Base-by-base conservation (phyloP, 2,329 filamentous ascomycete species). In the Triangularia setosa region DNA sequence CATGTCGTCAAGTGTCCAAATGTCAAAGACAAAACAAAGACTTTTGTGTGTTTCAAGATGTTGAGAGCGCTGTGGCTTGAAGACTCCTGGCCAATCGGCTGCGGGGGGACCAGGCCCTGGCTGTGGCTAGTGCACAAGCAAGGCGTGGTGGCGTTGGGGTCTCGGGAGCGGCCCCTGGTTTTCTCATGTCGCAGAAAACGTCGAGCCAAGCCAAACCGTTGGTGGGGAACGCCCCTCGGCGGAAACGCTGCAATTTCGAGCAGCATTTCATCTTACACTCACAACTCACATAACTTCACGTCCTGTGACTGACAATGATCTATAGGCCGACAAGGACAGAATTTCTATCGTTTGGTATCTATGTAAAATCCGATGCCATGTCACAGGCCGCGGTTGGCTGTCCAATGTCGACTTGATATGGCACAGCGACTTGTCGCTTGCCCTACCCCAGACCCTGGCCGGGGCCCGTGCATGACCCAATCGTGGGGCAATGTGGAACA, bases 401-500 rank as follows among this genome's bases (percentile, higher is more conserved):
- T 35, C 28, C 12, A 52, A 44, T 44, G 55, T 58, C 48, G 27
- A 16, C 35, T 60, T 53, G 59, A 60, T 60, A 60, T 55, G 55
- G 61, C 33, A 21, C 30, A 58, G 52, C 44, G 52, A 64, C 61
- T 67, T 25, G 18, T 54, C 60, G 65, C 64, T 63, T 66, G 65
- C 35, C 61, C 11, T 57, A 12, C 65, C 59, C 63, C 63, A 54
- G 64, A 58, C 63, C 67, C n/a, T 30, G 5, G 33, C 40, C 44
- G 40, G 57, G 65, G 67, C 56, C 63, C 35, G 59, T 60, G 35
- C 44, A 27, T 48, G 40, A 62, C 23, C 69, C 64, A 66, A 67
- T 67, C 28, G 64, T 55, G 63, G 69, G 66, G 61, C 65, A 56
- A 62, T 66, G 59, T 65, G 69, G 35, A 64, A 68, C 67, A 63